Base-by-base conservation (phyloP, 2,329 filamentous ascomycete species). In the Neophaeococcomyces aloes region DNA sequence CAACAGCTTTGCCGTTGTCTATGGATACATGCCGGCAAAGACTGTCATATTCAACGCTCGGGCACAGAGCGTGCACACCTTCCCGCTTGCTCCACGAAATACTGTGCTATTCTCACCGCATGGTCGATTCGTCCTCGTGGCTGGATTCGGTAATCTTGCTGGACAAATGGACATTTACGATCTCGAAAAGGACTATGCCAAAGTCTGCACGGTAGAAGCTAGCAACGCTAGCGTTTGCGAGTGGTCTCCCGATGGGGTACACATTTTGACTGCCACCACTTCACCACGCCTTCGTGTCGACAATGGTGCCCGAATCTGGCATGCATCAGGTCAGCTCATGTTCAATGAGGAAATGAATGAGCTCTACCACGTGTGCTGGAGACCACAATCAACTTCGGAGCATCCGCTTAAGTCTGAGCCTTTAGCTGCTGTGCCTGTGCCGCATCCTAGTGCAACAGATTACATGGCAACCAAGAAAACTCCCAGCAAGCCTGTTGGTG, bases 1-100 rank as follows among this genome's bases (percentile, higher is more conserved):
- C 56, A 93, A 87, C 69, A 89, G 96, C 65, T 98, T 98, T 59
- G 89, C 87, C 60, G 91, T 98, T 25, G 81, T 95, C 13, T 98
- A 98, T 61, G 91, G 91, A 49, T 96, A 86, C 65, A 96, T 95
- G 87, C 91, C 91, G n/a, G 86, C 91, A 44, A 96, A 96, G 74
- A 91, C 89, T 3, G 95, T 89, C 54, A 91, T 98, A 55, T 98
- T 96, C 76, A 95, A 95, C 64, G 78, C 83, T 57, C 81, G 86
- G 51, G 91, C 85, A 50, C 76, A 87, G 47, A 73, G 83, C 15
- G 83, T 82, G 46, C 86, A 95, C 66, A 85, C 75, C 47, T 95
- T 98, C 66, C 78, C 86, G 40, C 74, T 95, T 42, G 82, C 73
- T 2, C 91, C 91, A 10, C 82, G 91, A 58, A 98, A 98, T 68